Percentiles rank a stretch among this genome's conserved stretches.
Evolutionary conservation across 805 yeast species (phyloP).

Genomic region (Lachancea mirantina): DNA sequence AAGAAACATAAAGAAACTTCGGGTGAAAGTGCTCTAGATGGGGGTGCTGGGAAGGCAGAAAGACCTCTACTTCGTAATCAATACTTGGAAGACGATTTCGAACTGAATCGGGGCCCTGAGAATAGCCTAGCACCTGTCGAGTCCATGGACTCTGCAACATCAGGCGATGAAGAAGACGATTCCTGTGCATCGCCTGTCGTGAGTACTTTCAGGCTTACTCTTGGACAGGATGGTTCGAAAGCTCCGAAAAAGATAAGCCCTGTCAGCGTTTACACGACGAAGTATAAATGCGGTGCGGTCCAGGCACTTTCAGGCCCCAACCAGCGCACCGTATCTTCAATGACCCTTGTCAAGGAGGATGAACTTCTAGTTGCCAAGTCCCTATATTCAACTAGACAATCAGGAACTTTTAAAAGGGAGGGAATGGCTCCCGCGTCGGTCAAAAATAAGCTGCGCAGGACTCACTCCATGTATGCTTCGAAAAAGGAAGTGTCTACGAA

Average conservation of each 20-base stretch:
- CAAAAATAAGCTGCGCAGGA: constrained; percentile 44
- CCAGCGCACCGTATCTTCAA: no score
- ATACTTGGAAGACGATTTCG: no score
- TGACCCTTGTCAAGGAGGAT: constrained; percentile 1
- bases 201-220: no score
- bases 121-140: constrained; percentile 1
- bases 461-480: constrained; percentile 64
- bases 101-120: no score
- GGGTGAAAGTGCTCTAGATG: background rate
- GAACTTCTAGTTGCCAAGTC: background rate
- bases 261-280: no score
- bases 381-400: background rate
- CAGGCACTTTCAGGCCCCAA: no score
- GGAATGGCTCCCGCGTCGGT: constrained; percentile 34
- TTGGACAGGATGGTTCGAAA: no score
- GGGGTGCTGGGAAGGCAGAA: background rate
- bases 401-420: constrained; percentile 21
- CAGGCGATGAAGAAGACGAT: no score
- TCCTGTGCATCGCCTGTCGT: constrained; percentile 8
- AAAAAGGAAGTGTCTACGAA: constrained; percentile 37
- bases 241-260: no score
- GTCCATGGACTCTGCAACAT: constrained; percentile 4
- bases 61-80: no score
- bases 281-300: no score
- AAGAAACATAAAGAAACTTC: background rate